Evolutionary conservation across 2,329 filamentous ascomycete genomes (phyloP).

Genomic region (Neonectria sp.): DNA sequence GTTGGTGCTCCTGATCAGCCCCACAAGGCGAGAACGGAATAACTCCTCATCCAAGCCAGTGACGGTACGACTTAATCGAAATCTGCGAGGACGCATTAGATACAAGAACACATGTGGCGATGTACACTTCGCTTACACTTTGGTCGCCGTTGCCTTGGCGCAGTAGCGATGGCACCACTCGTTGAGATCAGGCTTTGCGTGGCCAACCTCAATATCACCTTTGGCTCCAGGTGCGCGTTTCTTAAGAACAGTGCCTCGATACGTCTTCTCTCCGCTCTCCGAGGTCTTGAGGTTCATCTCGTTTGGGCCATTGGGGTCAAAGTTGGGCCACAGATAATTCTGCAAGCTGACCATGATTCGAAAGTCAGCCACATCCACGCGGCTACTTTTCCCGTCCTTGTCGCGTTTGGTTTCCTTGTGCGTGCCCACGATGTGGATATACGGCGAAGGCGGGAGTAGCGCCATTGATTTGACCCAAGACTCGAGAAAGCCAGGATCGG

Average conservation of each 20-base stretch:
- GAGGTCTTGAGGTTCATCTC: conserved; percentile 30
- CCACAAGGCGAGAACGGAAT: conserved; percentile 11
- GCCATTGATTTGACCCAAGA: conserved; percentile 37
- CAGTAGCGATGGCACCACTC: conserved; percentile 44
- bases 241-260: conserved; percentile 40
- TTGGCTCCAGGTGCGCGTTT: conserved; percentile 34
- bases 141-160: conserved; percentile 31
- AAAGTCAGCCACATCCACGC: conserved; percentile 38
- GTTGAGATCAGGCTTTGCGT: conserved; percentile 34
- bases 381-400: conserved; percentile 35
- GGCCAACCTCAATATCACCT: conserved; percentile 37
- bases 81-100: conserved; percentile 29
- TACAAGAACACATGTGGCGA: fast-evolving
- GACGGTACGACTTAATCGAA: conserved; percentile 35
- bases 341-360: conserved; percentile 38
- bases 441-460: conserved; percentile 33
- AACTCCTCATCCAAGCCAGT: conserved; percentile 28
- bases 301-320: not conserved
- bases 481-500: conserved; percentile 29
- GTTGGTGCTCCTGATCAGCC: conserved; percentile 34
- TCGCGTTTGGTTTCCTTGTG: conserved; percentile 35
- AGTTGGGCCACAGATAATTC: conserved; percentile 44
- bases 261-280: conserved; percentile 39
- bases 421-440: conserved; percentile 36
- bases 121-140: conserved; percentile 31